A percentile compares a stretch with the other conserved stretches of the same genome.
Conservation (phyloP, 1,139 yeast species). For the Magnusiomyces tetraspermus region DNA sequence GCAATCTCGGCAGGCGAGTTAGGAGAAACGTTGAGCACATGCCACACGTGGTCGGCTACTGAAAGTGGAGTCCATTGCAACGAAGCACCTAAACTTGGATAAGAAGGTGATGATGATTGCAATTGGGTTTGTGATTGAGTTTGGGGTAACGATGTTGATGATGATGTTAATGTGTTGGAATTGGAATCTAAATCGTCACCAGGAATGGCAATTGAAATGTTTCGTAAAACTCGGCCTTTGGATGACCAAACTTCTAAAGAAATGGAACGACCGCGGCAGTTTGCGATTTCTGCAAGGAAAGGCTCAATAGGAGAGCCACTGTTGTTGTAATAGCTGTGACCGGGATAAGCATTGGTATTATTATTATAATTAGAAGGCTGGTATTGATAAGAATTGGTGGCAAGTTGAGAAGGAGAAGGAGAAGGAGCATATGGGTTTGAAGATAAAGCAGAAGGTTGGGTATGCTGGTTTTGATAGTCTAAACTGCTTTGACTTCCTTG, state of each 20-base stretch:
- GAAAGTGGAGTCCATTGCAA: slow-evolving; percentile 70
- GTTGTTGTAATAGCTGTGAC: slow-evolving; percentile 16
- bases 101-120: too few species aligned
- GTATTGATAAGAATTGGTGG: neutral
- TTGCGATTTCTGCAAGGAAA: slow-evolving; percentile 24
- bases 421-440: neutral
- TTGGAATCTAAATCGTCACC: slow-evolving; percentile 6
- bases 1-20: slow-evolving; percentile 81
- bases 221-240: slow-evolving; percentile 57
- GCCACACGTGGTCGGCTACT: slow-evolving; percentile 81
- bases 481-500: too few species aligned
- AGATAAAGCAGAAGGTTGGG: neutral
- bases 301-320: slow-evolving; percentile 24
- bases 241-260: slow-evolving; percentile 75
- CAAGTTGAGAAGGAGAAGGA: neutral
- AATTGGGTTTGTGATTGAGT: too few species aligned
- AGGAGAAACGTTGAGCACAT: slow-evolving; percentile 62
- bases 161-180: slow-evolving; percentile 11
- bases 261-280: slow-evolving; percentile 34
- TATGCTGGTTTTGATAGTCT: neutral
- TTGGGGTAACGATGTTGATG: too few species aligned
- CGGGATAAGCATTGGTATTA: slow-evolving; percentile 8
- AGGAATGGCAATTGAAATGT: neutral
- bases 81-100: slow-evolving; percentile 50
- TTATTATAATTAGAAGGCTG: too few species aligned